Evolutionary conservation across 2,329 filamentous ascomycete species (phyloP).

Genomic region (Gaeumannomyces tritici): DNA sequence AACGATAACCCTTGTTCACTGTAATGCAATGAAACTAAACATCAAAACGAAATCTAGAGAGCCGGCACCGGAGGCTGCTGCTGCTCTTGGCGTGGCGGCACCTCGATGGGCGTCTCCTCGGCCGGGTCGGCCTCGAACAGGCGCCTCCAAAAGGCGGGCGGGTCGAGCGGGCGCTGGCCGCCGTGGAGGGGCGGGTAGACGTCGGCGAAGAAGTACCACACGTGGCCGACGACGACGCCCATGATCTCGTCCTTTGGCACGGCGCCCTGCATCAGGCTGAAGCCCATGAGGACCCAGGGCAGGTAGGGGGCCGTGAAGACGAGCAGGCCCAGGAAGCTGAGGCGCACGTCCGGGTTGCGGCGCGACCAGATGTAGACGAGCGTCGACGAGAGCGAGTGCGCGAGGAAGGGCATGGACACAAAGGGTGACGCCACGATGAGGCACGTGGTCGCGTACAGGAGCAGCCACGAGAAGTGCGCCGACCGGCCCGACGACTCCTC

Average conservation of each 20-base stretch:
- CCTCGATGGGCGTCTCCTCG: constrained; percentile 37
- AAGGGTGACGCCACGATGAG: constrained; percentile 77
- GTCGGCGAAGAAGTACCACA: constrained; percentile 98
- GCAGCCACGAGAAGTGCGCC: constrained; percentile 89
- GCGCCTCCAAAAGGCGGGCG: constrained; percentile 81
- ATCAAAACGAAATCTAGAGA: neutral
- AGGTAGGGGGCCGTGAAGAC: constrained; percentile 92
- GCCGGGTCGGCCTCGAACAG: constrained; percentile 54
- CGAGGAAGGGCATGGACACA: constrained; percentile 86
- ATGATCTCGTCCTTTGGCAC: constrained; percentile 95
- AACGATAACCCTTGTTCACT: neutral
- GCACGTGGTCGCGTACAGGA: constrained; percentile 73
- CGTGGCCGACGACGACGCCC: constrained; percentile 86
- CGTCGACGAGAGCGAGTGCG: constrained; percentile 85
- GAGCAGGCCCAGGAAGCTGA: constrained; percentile 81
- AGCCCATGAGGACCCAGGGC: constrained; percentile 90
- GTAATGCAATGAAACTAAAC: neutral
- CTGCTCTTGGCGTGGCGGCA: constrained; percentile 33
- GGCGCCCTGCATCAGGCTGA: constrained; percentile 80
- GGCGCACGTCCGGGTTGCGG: constrained; percentile 80
- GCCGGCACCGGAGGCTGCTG: neutral
- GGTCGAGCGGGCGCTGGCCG: constrained; percentile 76
- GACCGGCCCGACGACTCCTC: constrained; percentile 91
- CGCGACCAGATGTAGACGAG: constrained; percentile 98
- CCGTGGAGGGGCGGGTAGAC: constrained; percentile 89